phyloP scores from a whole-genome alignment of 331 rosid species.

The Dryas integrifolia region DNA sequence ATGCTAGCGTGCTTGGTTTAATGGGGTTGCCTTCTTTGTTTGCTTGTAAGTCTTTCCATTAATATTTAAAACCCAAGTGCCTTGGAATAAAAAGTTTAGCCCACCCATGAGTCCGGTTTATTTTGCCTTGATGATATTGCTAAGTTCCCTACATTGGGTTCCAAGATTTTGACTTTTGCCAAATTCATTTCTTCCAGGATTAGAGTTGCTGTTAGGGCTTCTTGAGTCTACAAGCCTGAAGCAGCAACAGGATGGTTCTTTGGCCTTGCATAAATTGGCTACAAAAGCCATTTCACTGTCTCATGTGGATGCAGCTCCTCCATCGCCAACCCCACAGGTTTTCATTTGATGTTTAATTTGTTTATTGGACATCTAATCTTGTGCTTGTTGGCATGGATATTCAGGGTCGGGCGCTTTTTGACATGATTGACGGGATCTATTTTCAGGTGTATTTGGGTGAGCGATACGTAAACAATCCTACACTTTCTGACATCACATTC shows the following conservation, averaged over 20 bases:
- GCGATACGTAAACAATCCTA: slow-evolving; percentile 30
- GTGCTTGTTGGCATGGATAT: neutral
- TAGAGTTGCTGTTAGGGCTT: slow-evolving; percentile 35
- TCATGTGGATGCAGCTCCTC: slow-evolving; percentile 44
- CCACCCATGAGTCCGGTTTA: neutral
- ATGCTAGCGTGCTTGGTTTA: neutral
- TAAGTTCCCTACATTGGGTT: neutral
- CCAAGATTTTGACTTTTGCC: neutral
- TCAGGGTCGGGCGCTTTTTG: neutral
- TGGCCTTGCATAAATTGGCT: slow-evolving; percentile 40
- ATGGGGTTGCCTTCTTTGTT: neutral
- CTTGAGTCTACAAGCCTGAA: slow-evolving; percentile 23
- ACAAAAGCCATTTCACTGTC: slow-evolving; percentile 34
- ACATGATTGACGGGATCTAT: neutral
- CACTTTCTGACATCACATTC: slow-evolving; percentile 36
- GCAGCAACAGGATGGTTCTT: slow-evolving; percentile 27
- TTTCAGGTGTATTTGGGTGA: slow-evolving; percentile 38
- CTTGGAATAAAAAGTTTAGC: neutral
- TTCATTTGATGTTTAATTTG: slow-evolving; percentile 1
- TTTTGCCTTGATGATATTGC: neutral
- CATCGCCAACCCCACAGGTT: slow-evolving; percentile 56
- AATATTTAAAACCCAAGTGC: neutral
- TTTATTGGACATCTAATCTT: neutral
- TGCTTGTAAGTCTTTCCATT: neutral
- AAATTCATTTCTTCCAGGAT: slow-evolving; percentile 21